Evolutionary conservation across 352 stramenopile genomes (phyloP), one percentile per base, ranked within the genome.

Genomic region (Phytopythium aichiense): DNA sequence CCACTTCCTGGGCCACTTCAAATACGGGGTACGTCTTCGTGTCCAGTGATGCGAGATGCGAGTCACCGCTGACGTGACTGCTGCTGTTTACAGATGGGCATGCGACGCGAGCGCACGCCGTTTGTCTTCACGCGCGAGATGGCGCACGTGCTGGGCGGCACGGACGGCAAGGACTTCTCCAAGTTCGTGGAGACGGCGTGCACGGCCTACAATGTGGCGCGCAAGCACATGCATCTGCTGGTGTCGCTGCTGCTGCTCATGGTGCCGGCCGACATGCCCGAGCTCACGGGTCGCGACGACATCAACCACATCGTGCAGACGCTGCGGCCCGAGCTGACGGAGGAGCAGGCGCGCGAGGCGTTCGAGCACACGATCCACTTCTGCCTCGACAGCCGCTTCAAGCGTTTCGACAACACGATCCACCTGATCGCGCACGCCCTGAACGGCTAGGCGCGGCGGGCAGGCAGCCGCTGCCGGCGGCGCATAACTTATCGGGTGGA

Each of bases 81-180:
- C 38, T 23, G 25, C 33, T n/a, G 18, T 20, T 46, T 42, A 16
- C 53, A 89, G 74, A 79, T 95, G 76, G 87, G 85, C 35, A 82
- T 95, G 57, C 78, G 77, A 60, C 86, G 88, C 52, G 88, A 96
- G 43, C 80, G 86, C 51, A 93, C 86, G 25, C 84, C 86, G 46
- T 96, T 96, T 48, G 88, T 96, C 48, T 96, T 96, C 58, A 96
- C 88, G 9, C 85, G 80, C 52, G 88, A 94, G 59, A 95, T 96
- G 86, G 88, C 88, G 0, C 86, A 94, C 58, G 87, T 95, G 20
- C 65, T 95, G 35, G 88, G 87, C 28, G 88, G 88, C 33, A 83
- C 78, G 2, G 80, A 94, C 16, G 84, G 81, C 33, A 77, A 81
- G 37, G 78, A 91, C 31, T 96, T 92, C 61, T 25, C 48, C 9